These are phyloP conservation scores for Coniochaeta sp. DNA, from an alignment of 2,329 filamentous ascomycete genomes.

Conservation along the genomic window DNA sequence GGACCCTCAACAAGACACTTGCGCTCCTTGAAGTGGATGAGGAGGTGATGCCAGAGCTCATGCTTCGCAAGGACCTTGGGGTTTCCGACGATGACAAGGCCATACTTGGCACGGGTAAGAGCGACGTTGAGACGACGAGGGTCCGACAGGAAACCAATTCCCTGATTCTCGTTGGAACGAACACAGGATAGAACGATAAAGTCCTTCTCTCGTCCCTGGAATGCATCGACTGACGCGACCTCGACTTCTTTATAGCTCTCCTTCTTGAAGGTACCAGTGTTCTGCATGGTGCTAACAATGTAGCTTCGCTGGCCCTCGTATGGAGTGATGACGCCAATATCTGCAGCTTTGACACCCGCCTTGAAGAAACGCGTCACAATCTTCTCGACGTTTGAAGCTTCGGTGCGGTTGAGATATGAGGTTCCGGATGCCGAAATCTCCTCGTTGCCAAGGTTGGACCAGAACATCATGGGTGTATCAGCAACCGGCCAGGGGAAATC, in stretches of 20 bases:
- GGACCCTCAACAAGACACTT: conserved; percentile 96
- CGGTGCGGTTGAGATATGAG: conserved; percentile 95
- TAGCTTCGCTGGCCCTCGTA: conserved; percentile 98
- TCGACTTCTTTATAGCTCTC: conserved; percentile 98
- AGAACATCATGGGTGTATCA: conserved; percentile 99
- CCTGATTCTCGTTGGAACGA: conserved; percentile 96
- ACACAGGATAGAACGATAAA: conserved; percentile 98
- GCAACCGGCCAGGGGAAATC: conserved; percentile 96
- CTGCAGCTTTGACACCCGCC: conserved; percentile 85
- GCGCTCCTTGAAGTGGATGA: conserved; percentile 93
- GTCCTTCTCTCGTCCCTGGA: conserved; percentile 98
- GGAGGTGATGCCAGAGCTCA: conserved; percentile 91
- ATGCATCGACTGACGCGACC: conserved; percentile 95
- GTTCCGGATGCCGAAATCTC: conserved; percentile 97
- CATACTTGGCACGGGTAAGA: conserved; percentile 93
- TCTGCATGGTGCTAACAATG: conserved; percentile 99
- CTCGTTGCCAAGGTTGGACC: conserved; percentile 95
- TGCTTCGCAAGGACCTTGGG: conserved; percentile 97
- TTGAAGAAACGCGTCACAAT: conserved; percentile 98
- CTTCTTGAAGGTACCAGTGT: conserved; percentile 94
- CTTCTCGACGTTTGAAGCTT: conserved; percentile 96
- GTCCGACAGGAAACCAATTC: conserved; percentile 97
- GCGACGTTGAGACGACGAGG: conserved; percentile 96
- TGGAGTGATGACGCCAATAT: conserved; percentile 96
- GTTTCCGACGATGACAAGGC: conserved; percentile 92